Conservation (phyloP, 2,329 filamentous ascomycete species). For the Elsinoe batatas region DNA sequence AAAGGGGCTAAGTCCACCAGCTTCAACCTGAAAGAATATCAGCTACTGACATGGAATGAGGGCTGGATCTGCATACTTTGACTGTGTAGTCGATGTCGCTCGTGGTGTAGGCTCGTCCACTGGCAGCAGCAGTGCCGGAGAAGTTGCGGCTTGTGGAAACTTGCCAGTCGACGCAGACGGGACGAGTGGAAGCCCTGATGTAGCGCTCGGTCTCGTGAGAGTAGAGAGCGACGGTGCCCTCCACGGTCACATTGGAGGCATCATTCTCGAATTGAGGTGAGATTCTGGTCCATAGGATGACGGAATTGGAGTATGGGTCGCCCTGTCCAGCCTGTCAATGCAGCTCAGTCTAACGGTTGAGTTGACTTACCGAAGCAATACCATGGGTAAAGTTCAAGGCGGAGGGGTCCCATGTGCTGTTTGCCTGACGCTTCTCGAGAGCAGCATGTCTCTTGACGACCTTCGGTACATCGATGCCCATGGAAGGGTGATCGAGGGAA, state of each 20-base stretch:
- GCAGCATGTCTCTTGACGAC: constrained; percentile 47
- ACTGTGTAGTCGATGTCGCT: constrained; percentile 68
- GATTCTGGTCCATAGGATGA: constrained; percentile 35
- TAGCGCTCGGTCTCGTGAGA: constrained; percentile 42
- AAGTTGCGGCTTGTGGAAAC: constrained; percentile 44
- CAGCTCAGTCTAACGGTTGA: neutral
- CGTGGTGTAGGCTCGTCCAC: constrained; percentile 56
- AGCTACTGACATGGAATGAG: constrained; percentile 17
- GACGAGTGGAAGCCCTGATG: constrained; percentile 41
- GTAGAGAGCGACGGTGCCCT: constrained; percentile 46
- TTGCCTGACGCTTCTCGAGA: constrained; percentile 20
- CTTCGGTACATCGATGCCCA: constrained; percentile 54
- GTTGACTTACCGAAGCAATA: constrained; percentile 28
- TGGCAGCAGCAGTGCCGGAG: constrained; percentile 40
- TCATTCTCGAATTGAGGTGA: constrained; percentile 34
- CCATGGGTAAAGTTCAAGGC: constrained; percentile 56
- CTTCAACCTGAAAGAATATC: constrained; percentile 43
- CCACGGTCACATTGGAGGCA: constrained; percentile 40
- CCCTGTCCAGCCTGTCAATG: constrained; percentile 24
- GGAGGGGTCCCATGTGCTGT: constrained; percentile 34
- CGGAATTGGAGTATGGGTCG: constrained; percentile 36
- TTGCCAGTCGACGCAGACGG: constrained; percentile 58
- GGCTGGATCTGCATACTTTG: constrained; percentile 41
- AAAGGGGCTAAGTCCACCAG: constrained; percentile 50
- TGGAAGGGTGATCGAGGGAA: constrained; percentile 51